These are phyloP conservation scores for Candida montana DNA, from an alignment of 805 yeast genomes.

Conservation along the genomic window DNA sequence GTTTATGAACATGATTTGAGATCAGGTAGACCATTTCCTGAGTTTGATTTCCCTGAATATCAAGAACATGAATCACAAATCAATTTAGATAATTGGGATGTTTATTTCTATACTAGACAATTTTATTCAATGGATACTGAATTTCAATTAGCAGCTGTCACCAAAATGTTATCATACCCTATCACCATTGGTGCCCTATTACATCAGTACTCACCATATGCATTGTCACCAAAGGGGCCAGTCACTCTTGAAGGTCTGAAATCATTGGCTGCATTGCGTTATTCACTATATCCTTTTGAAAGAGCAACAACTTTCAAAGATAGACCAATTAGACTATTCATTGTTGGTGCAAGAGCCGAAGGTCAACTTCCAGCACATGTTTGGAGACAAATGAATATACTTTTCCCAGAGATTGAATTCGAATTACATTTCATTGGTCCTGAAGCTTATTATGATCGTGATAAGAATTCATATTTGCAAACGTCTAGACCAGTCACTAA, in stretches of 20 bases:
- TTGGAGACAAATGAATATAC: conserved; percentile 87
- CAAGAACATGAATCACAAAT: conserved; percentile 72
- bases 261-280: conserved; percentile 87
- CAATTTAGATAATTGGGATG: conserved; percentile 85
- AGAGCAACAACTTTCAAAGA: conserved; percentile 62
- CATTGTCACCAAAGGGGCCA: conserved; percentile 78
- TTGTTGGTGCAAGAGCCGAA: conserved; percentile 90
- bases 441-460: conserved; percentile 75
- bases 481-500: conserved; percentile 62
- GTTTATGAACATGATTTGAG: conserved; percentile 92
- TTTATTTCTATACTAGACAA: conserved; percentile 86
- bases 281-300: conserved; percentile 72
- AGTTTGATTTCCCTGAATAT: conserved; percentile 84
- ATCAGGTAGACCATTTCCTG: conserved; percentile 91
- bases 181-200: conserved; percentile 78
- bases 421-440: conserved; percentile 95
- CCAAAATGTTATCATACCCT: conserved; percentile 92
- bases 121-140: conserved; percentile 96
- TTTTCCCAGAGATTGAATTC: conserved; percentile 77
- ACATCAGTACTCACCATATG: conserved; percentile 83
- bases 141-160: conserved; percentile 90
- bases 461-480: conserved; percentile 54
- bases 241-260: conserved; percentile 88
- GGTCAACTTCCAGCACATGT: conserved; percentile 90
- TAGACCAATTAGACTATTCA: conserved; percentile 83